Evolutionary conservation across 2,329 filamentous ascomycete species (phyloP).

Genomic region (Leptographium wingfieldii): DNA sequence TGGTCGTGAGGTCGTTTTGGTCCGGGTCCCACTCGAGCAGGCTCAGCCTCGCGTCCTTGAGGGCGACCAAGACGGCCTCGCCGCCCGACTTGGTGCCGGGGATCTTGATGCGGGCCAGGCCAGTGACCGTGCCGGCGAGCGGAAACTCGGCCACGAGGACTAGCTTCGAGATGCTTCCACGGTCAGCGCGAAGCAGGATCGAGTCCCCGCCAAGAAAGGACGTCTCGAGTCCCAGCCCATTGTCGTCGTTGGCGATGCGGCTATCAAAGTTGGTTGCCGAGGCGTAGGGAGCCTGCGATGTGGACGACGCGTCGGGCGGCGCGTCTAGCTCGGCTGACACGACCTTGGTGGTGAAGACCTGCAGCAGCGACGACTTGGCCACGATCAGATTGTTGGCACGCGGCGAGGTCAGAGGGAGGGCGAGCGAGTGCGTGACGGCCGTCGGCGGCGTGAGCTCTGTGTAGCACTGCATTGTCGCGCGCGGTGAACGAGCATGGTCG

Average conservation of each 20-base stretch:
- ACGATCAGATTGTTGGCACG: conserved; percentile 76
- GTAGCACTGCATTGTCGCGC: conserved; percentile 76
- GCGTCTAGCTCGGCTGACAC: conserved; percentile 50
- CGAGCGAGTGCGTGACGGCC: conserved; percentile 80
- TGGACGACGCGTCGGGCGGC: conserved; percentile 22
- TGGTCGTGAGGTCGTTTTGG: conserved; percentile 65
- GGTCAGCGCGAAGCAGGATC: conserved; percentile 47
- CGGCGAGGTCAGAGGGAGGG: conserved; percentile 62
- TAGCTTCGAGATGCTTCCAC: conserved; percentile 59
- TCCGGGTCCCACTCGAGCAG: conserved; percentile 88
- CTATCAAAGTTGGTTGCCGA: conserved; percentile 28
- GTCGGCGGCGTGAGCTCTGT: conserved; percentile 90
- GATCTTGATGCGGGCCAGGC: conserved; percentile 65
- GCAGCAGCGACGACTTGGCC: conserved; percentile 83
- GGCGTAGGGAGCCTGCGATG: conserved; percentile 17
- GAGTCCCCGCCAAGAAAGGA: conserved; percentile 54
- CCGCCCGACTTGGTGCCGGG: conserved; percentile 64
- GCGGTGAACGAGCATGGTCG: conserved; percentile 6
- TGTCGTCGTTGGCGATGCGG: conserved; percentile 47
- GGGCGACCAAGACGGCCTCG: conserved; percentile 70
- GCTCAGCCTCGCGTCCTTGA: conserved; percentile 85
- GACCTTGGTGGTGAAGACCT: conserved; percentile 69
- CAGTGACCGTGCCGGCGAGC: conserved; percentile 73
- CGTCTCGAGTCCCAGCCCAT: conserved; percentile 51
- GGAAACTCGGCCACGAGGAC: conserved; percentile 75